Evolutionary conservation across 331 rosid species (phyloP).

Genomic region (Saraca asoca): DNA sequence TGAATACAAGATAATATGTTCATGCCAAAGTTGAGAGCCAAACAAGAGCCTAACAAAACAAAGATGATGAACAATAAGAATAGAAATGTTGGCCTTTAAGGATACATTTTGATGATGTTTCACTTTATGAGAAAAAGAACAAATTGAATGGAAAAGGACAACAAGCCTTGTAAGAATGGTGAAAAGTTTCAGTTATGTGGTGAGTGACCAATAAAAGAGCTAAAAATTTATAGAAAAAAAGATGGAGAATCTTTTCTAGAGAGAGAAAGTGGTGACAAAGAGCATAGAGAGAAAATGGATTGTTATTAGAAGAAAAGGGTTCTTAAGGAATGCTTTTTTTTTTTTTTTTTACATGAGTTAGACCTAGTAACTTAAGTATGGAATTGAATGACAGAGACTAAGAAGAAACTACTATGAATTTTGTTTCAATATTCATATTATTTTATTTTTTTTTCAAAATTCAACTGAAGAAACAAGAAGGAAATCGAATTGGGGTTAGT

Average conservation of each 20-base stretch:
- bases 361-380: constrained; percentile 23
- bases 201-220: constrained; percentile 37
- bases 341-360: neutral
- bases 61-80: too few species aligned
- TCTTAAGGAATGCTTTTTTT: constrained; percentile 17
- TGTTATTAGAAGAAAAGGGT: constrained; percentile 28
- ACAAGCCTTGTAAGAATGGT: too few species aligned
- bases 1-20: too few species aligned
- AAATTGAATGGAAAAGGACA: neutral
- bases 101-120: constrained; percentile 36
- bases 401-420: constrained; percentile 41
- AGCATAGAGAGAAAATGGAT: neutral
- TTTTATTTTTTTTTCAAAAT: neutral
- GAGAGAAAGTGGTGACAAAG: constrained; percentile 25
- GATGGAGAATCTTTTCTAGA: constrained; percentile 19
- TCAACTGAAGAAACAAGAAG: constrained; percentile 6
- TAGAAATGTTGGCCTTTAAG: constrained; percentile 17
- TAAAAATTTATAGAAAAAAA: constrained; percentile 42
- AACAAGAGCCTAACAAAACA: constrained; percentile 34
- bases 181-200: constrained; percentile 7
- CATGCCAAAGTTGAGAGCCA: constrained; percentile 28
- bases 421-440: constrained; percentile 14
- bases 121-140: constrained; percentile 15
- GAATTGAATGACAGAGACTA: constrained; percentile 28
- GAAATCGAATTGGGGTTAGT: constrained; percentile 35